Conservation (phyloP, 352 stramenopile genomes). For the Blastocystis sp. region DNA sequence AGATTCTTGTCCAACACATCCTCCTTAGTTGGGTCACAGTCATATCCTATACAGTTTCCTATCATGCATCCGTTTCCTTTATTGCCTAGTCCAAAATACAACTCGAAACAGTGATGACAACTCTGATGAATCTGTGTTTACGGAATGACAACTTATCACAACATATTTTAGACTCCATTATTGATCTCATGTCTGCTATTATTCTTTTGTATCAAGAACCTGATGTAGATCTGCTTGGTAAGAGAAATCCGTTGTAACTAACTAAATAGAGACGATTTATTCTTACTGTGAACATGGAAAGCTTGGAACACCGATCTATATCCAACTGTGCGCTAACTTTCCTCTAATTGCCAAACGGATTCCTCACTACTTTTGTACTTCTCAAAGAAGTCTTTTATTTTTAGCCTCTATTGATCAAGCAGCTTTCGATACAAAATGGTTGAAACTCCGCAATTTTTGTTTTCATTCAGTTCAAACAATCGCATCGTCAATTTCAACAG, state of each 20-base stretch:
- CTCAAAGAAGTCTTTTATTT: background rate
- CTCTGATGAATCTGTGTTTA: background rate
- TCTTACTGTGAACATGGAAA: conserved; percentile 22
- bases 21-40: background rate
- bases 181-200: background rate
- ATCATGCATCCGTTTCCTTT: background rate
- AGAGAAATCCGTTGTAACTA: background rate
- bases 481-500: background rate
- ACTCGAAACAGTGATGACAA: background rate
- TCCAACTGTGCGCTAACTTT: background rate
- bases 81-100: background rate
- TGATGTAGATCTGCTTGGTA: background rate
- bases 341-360: background rate
- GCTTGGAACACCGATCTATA: background rate
- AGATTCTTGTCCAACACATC: conserved; percentile 35
- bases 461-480: conserved; percentile 10
- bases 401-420: conserved; percentile 4
- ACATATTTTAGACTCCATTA: conserved; percentile 1
- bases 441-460: background rate
- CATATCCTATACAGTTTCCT: conserved; percentile 22
- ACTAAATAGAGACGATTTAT: background rate
- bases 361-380: conserved; percentile 26
- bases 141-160: background rate
- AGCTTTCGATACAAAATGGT: conserved; percentile 12
- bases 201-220: background rate